Percentiles rank a stretch among this genome's conserved stretches.
Conservation (phyloP, 2,329 filamentous ascomycete species). For the Bimuria novae-zelandiae region DNA sequence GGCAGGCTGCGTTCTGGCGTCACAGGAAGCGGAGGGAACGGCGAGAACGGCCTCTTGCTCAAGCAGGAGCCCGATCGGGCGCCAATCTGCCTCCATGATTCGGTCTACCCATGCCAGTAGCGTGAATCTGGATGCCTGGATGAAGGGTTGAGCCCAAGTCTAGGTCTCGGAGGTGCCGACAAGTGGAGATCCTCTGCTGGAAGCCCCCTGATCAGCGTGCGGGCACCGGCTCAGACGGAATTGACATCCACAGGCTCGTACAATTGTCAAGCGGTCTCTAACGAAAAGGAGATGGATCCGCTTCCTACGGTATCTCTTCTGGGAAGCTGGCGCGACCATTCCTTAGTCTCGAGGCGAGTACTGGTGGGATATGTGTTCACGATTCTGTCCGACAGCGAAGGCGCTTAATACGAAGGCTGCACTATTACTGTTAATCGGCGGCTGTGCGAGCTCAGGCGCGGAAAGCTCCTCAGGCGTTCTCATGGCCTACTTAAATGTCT, state of each 20-base stretch:
- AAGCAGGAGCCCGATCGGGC: conserved; percentile 13
- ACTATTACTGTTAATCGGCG: no score
- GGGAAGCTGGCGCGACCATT: no score
- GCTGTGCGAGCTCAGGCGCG: not conserved
- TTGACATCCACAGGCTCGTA: no score
- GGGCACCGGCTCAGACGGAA: not conserved
- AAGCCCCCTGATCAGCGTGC: conserved; percentile 2
- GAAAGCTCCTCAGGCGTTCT: conserved; percentile 4
- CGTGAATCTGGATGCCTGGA: conserved; percentile 8
- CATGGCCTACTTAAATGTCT: conserved; percentile 19
- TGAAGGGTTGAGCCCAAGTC: conserved; percentile 10
- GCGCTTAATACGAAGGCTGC: no score
- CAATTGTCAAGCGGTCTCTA: no score
- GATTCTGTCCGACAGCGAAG: no score
- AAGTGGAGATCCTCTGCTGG: conserved; percentile 1
- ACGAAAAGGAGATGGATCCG: no score
- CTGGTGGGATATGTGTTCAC: no score
- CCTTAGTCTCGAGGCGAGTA: no score
- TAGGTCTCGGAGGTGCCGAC: conserved; percentile 16
- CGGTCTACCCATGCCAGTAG: not conserved
- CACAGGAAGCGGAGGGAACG: conserved; percentile 8
- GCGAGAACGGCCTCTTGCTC: conserved; percentile 10
- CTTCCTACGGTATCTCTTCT: no score
- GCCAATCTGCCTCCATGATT: conserved; percentile 11
- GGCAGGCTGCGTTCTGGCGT: conserved; percentile 15